Evolutionary conservation across 139 green algal species (phyloP), one percentile per base, ranked within the genome.

Genomic region (Chlamydomonas applanata): DNA sequence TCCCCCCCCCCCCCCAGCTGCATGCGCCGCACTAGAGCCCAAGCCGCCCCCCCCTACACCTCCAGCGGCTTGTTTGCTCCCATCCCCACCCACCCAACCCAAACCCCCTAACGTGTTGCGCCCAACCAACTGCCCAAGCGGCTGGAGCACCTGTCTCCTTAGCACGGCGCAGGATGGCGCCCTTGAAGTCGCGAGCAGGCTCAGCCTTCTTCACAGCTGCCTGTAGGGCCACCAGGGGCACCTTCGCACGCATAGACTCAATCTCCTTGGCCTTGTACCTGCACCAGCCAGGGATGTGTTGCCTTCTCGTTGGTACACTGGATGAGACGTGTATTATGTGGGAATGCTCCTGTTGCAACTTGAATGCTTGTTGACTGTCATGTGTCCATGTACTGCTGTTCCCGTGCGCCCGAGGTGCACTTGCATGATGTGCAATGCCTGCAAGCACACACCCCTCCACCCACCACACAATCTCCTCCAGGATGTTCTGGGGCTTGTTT

Each of bases 401-500:
- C n/a, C n/a, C n/a, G n/a, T n/a, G n/a, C n/a, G n/a, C n/a, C n/a
- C n/a, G n/a, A n/a, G n/a, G n/a, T n/a, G n/a, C n/a, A n/a, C n/a
- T n/a, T n/a, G n/a, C n/a, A n/a, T n/a, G n/a, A n/a, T n/a, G n/a
- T n/a, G n/a, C n/a, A n/a, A n/a, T n/a, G n/a, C n/a, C n/a, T n/a
- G n/a, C n/a, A n/a, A n/a, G n/a, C n/a, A n/a, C n/a, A n/a, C n/a
- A n/a, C n/a, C n/a, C n/a, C n/a, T n/a, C n/a, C 40, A 49, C 40
- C 40, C 66, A 91, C 95, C 96, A 99, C 19, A 99, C 94, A 71
- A 99, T 99, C 80, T 99, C 96, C 78, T 99, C 96, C 71, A 99
- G 82, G 64, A 98, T 99, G 83, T 99, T 99, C 25, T 81, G 83
- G 0, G 96, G 94, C 77, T 95, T 88, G 82, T 96, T 95, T 61